phyloP scores from a whole-genome alignment of 805 yeast genomes.

The Torulaspora maleeae region DNA sequence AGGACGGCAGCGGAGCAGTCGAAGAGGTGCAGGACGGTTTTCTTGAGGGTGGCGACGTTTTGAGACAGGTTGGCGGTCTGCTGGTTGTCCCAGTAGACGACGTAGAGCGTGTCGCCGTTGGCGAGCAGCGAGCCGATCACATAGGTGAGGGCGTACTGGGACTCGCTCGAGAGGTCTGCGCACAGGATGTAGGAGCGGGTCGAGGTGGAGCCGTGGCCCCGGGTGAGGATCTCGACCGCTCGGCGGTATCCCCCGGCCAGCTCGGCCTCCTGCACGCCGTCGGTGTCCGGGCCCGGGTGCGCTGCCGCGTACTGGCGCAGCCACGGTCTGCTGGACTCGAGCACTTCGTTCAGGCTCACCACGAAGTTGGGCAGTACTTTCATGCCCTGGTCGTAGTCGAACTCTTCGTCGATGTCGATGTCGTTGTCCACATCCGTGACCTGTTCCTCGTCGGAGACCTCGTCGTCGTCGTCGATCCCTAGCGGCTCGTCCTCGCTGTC shows the following conservation, averaged over 20 bases:
- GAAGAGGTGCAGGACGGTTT: constrained; percentile 25
- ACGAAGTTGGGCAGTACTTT: constrained; percentile 34
- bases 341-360: constrained; percentile 26
- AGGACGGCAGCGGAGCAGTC: constrained; percentile 30
- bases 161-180: constrained; percentile 78
- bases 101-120: constrained; percentile 76
- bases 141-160: constrained; percentile 82
- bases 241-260: constrained; percentile 30
- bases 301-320: constrained; percentile 23
- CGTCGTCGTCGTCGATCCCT: constrained; percentile 34
- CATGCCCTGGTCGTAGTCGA: constrained; percentile 33
- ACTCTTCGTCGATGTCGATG: constrained; percentile 30
- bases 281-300: constrained; percentile 34
- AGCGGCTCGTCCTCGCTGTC: constrained; percentile 15
- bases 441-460: constrained; percentile 40
- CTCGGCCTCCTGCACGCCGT: constrained; percentile 29
- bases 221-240: constrained; percentile 21
- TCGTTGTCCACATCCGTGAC: constrained; percentile 38
- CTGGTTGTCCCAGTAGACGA: constrained; percentile 41
- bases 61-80: constrained; percentile 9
- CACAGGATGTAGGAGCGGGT: constrained; percentile 65
- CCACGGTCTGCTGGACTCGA: constrained; percentile 34
- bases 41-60: constrained; percentile 19
- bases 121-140: constrained; percentile 78
- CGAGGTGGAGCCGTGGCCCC: constrained; percentile 17